Base-by-base conservation (phyloP, 768 basidiomycete species). In the Filobasidium floriforme region DNA sequence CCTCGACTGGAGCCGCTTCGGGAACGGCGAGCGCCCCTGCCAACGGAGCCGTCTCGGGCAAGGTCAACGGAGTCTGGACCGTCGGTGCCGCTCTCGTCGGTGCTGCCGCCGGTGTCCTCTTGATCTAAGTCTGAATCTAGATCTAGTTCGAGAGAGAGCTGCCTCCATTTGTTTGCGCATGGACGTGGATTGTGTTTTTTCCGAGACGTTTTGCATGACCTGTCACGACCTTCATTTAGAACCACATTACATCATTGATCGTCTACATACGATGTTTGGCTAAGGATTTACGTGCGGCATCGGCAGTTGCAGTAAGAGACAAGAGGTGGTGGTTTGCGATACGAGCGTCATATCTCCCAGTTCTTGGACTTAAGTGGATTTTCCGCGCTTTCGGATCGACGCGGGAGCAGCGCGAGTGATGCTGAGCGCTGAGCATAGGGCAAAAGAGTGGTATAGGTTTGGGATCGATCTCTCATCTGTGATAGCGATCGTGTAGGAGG, bases 1-100 rank as follows among this genome's bases (percentile, higher is more conserved):
- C 59, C 19, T 66, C 74, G 29, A 49, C 65, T 22, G 52, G 70
- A n/a, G 44, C 66, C 61, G 59, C 69, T n/a, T 32, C 69, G 37
- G 63, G 65, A 41, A 59, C 54, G 41, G n/a, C 51, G 28, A 68
- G 44, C 28, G 32, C 40, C 57, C 43, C 55, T 26, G 66, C 55
- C 32, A 41, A 41, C 14, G 61, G 12, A 41, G 46, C 32, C 57
- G 37, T 44, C 6, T 28, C 19, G 22, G 61, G 28, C 61, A 37
- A 52, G 41, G 29, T 62, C 49, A 32, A 4, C 15, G 54, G 54
- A 57, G 65, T 22, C 15, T 55, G 41, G 22, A 51, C 59, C 12
- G 59, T 49, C 7, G 59, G 40, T 49, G 55, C 40, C 28, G 55
- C n/a, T 29, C 29, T 65, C 5, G 37, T 52, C 7, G 54, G 63